These are phyloP conservation scores for Bullera alba DNA, from an alignment of 768 basidiomycete genomes.

Conservation along the genomic window DNA sequence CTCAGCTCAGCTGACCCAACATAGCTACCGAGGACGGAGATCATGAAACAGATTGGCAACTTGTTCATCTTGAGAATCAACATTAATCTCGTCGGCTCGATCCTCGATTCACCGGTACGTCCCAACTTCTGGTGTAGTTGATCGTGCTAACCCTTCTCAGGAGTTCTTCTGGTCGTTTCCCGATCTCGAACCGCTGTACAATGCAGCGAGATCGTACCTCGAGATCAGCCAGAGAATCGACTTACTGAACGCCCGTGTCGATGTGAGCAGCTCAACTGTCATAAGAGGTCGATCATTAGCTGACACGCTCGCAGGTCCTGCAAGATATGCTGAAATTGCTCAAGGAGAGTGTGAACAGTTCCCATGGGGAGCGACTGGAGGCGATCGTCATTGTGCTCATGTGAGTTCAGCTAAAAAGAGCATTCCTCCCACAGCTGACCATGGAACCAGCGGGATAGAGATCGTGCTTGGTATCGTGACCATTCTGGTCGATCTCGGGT, in stretches of 20 bases:
- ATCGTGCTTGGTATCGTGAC: slow-evolving; percentile 82
- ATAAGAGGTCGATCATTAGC: not conserved
- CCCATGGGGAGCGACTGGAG: slow-evolving; percentile 83
- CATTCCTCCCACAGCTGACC: slow-evolving; percentile 57
- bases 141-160: slow-evolving; percentile 46
- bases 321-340: slow-evolving; percentile 95
- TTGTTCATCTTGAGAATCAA: slow-evolving; percentile 88
- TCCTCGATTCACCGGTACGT: slow-evolving; percentile 87
- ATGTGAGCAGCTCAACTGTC: slow-evolving; percentile 51
- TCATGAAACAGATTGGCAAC: slow-evolving; percentile 95
- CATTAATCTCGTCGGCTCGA: slow-evolving; percentile 90
- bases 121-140: slow-evolving; percentile 2
- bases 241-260: slow-evolving; percentile 85
- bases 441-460: slow-evolving; percentile 20
- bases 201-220: slow-evolving; percentile 85
- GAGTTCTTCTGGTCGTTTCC: slow-evolving; percentile 96
- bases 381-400: slow-evolving; percentile 88
- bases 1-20: slow-evolving; percentile 2
- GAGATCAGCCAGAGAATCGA: slow-evolving; percentile 92
- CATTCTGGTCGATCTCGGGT: slow-evolving; percentile 70
- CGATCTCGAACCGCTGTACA: slow-evolving; percentile 89
- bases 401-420: slow-evolving; percentile 52
- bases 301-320: slow-evolving; percentile 56
- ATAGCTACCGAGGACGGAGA: slow-evolving; percentile 58
- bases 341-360: slow-evolving; percentile 87